Conservation (phyloP, 1,284 basidiomycete genomes). For the Pulchroboletus neoregius region DNA sequence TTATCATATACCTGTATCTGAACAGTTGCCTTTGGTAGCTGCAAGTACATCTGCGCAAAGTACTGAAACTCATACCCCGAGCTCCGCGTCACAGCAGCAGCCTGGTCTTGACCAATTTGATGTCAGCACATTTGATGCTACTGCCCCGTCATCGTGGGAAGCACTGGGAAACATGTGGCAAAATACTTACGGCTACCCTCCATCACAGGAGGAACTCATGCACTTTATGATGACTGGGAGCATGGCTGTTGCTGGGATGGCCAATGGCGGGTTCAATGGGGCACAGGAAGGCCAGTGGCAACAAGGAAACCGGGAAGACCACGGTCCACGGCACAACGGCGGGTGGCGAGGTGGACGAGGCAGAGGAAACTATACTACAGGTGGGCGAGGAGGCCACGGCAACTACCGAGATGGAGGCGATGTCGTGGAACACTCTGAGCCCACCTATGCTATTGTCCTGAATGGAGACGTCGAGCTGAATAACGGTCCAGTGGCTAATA, state of each 20-base stretch:
- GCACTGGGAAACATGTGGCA: slow-evolving; percentile 70
- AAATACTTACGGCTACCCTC: slow-evolving; percentile 57
- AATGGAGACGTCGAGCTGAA: slow-evolving; percentile 39
- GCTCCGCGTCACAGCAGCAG: slow-evolving; percentile 36
- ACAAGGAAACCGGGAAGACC: slow-evolving; percentile 16
- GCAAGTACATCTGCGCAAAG: slow-evolving; percentile 49
- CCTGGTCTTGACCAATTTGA: slow-evolving; percentile 65
- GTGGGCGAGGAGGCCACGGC: slow-evolving; percentile 34
- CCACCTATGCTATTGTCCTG: slow-evolving; percentile 54
- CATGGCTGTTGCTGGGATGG: slow-evolving; percentile 29
- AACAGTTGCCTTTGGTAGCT: slow-evolving; percentile 43
- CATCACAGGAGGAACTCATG: slow-evolving; percentile 71
- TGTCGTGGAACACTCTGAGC: slow-evolving; percentile 24
- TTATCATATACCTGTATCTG: slow-evolving; percentile 48
- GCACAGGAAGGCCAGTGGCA: slow-evolving; percentile 26
- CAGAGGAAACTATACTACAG: slow-evolving; percentile 35
- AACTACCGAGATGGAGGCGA: slow-evolving; percentile 36
- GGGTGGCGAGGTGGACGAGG: slow-evolving; percentile 30
- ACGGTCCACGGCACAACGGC: slow-evolving; percentile 11
- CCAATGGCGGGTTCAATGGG: slow-evolving; percentile 12
- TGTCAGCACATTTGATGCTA: slow-evolving; percentile 64
- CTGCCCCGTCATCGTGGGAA: slow-evolving; percentile 67
- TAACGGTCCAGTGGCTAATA: neutral
- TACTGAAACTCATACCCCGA: slow-evolving; percentile 34
- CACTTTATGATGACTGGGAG: slow-evolving; percentile 54